A percentile compares a stretch with the other conserved stretches of the same genome.
Conservation (phyloP, 106 monocot species). For the Dendrobium catenatum region DNA sequence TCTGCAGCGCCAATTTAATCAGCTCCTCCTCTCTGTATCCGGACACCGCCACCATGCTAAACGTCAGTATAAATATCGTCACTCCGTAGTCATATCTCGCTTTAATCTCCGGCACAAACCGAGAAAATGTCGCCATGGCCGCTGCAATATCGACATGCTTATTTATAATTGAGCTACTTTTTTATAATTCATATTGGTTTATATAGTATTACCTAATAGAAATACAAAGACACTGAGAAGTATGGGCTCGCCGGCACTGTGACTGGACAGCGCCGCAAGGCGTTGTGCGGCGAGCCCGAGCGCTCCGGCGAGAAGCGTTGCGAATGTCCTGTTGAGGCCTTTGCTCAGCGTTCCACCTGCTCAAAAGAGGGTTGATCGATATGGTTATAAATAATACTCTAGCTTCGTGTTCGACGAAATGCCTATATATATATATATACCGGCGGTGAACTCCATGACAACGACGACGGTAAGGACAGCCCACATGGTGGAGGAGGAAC, state of each 20-base stretch:
- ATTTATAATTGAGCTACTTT: background rate
- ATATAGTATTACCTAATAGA: conserved; percentile 21
- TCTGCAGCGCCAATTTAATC: conserved; percentile 39
- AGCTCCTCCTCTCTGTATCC: conserved; percentile 57
- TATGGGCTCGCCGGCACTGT: conserved; percentile 25
- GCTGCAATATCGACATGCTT: conserved; percentile 11
- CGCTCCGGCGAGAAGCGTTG: conserved; percentile 38
- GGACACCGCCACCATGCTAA: conserved; percentile 64
- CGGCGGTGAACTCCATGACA: conserved; percentile 74
- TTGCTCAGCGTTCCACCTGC: conserved; percentile 50
- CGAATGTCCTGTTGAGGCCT: conserved; percentile 43
- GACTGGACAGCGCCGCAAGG: conserved; percentile 12
- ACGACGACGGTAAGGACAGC: conserved; percentile 65
- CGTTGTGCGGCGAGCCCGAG: conserved; percentile 45
- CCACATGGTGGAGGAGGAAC: conserved; percentile 45
- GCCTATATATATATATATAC: background rate
- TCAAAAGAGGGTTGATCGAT: background rate
- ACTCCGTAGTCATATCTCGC: conserved; percentile 74
- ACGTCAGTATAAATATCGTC: conserved; percentile 60
- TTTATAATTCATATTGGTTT: background rate
- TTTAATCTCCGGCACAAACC: conserved; percentile 69
- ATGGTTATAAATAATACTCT: background rate
- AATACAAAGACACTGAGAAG: conserved; percentile 48
- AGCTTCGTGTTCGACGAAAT: background rate
- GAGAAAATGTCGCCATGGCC: conserved; percentile 44